phyloP scores from a whole-genome alignment of 306 rosid species.

The Prunus mira region DNA sequence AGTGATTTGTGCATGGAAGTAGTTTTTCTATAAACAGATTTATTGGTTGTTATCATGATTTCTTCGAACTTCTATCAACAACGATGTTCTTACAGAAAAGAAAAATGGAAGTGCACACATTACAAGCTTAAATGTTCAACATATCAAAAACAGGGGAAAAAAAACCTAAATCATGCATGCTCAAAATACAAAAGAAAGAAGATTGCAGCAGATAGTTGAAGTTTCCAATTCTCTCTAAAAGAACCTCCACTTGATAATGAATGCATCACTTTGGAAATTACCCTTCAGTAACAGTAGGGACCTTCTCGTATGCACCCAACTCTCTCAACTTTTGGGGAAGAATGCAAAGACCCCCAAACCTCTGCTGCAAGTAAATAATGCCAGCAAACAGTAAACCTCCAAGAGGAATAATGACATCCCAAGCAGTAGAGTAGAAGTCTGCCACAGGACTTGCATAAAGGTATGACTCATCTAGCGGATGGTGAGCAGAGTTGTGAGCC shows the following conservation, averaged over 20 bases:
- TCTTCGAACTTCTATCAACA: neutral
- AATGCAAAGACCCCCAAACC: slow-evolving; percentile 46
- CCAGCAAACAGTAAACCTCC: slow-evolving; percentile 43
- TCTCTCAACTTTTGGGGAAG: slow-evolving; percentile 36
- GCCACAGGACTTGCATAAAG: slow-evolving; percentile 43
- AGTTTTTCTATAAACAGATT: neutral
- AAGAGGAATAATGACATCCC: slow-evolving; percentile 53
- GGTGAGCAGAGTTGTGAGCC: slow-evolving; percentile 8
- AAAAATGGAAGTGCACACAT: neutral
- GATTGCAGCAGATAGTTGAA: neutral
- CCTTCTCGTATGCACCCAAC: slow-evolving; percentile 29
- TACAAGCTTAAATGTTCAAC: neutral
- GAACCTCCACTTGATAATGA: neutral
- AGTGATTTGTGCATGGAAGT: too few relatives aligned
- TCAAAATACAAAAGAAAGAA: neutral
- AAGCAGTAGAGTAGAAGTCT: slow-evolving; percentile 46
- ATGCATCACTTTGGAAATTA: slow-evolving; percentile 15
- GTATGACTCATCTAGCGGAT: slow-evolving; percentile 23
- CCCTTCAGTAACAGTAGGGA: slow-evolving; percentile 26
- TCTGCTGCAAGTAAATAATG: slow-evolving; percentile 57
- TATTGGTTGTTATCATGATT: too few relatives aligned
- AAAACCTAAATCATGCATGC: neutral
- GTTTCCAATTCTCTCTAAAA: too few relatives aligned
- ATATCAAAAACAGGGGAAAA: neutral
- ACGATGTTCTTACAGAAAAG: neutral